These are phyloP conservation scores for Verticillium nubilum DNA, from an alignment of 2,329 filamentous ascomycete species.

Conservation along the genomic window DNA sequence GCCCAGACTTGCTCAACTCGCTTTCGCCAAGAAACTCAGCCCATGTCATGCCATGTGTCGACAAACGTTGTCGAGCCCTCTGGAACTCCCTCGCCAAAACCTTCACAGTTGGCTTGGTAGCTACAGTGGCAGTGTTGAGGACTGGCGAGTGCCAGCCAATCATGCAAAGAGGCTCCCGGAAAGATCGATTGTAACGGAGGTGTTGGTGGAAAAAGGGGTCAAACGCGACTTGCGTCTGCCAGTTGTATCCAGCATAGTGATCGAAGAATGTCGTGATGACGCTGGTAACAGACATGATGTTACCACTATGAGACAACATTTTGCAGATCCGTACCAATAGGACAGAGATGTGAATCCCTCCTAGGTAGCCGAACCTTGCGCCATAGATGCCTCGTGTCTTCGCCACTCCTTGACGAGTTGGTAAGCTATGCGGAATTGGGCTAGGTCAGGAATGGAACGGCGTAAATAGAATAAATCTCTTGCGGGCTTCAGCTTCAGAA, in stretches of 20 bases:
- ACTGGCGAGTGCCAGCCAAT: constrained; percentile 57
- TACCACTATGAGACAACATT: constrained; percentile 31
- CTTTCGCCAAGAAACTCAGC: constrained; percentile 26
- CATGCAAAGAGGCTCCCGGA: constrained; percentile 57
- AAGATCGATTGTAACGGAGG: constrained; percentile 47
- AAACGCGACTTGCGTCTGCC: constrained; percentile 46
- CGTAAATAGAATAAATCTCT: constrained; percentile 58
- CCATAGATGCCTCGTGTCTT: constrained; percentile 57
- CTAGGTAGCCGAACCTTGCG: constrained; percentile 59
- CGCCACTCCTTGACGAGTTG: constrained; percentile 57
- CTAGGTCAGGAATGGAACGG: constrained; percentile 52
- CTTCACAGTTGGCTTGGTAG: constrained; percentile 46
- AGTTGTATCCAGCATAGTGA: constrained; percentile 58
- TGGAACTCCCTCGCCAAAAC: constrained; percentile 46
- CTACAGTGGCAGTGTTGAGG: constrained; percentile 53
- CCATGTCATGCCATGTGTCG: constrained; percentile 33
- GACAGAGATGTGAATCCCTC: constrained; percentile 59
- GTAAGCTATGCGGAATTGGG: constrained; percentile 53
- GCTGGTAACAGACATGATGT: constrained; percentile 37
- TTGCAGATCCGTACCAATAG: constrained; percentile 58
- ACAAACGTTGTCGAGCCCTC: constrained; percentile 36
- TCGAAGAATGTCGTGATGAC: constrained; percentile 56
- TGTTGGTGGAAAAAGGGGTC: constrained; percentile 54
- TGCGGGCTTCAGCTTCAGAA: constrained; percentile 59
- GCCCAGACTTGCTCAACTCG: background rate